Conservation (phyloP, 225 moss, liverwort and hornwort genomes). For the Sphagnum tenellum region DNA sequence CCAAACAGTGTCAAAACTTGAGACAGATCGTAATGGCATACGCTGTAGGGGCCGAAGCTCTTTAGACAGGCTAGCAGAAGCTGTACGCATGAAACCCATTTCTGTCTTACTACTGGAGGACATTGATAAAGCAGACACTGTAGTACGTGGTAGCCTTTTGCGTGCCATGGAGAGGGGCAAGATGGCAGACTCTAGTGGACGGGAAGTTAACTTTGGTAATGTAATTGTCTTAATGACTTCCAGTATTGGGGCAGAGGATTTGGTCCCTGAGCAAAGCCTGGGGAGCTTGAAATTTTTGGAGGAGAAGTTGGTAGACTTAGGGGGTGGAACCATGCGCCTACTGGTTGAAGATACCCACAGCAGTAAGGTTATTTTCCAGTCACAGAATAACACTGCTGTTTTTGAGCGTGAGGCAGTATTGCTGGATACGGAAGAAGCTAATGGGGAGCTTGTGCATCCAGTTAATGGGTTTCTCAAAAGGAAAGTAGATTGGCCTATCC, state of each 20-base stretch:
- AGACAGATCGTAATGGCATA: slow-evolving; percentile 26
- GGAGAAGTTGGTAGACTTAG: slow-evolving; percentile 18
- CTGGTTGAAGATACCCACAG: slow-evolving; percentile 17
- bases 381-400: slow-evolving; percentile 19
- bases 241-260: slow-evolving; percentile 35
- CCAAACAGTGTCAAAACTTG: slow-evolving; percentile 14
- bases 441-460: slow-evolving; percentile 13
- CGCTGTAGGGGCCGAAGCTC: slow-evolving; percentile 40
- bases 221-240: slow-evolving; percentile 76
- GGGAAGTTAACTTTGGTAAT: slow-evolving; percentile 63
- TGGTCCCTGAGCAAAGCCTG: background rate
- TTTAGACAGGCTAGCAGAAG: slow-evolving; percentile 62
- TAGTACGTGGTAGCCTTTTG: slow-evolving; percentile 22
- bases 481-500: slow-evolving; percentile 15
- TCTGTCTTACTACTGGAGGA: slow-evolving; percentile 78
- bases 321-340: slow-evolving; percentile 12
- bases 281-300: slow-evolving; percentile 32
- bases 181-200: slow-evolving; percentile 43
- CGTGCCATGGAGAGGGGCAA: slow-evolving; percentile 79
- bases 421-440: slow-evolving; percentile 56
- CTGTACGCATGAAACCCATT: slow-evolving; percentile 43
- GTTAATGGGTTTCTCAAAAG: slow-evolving; percentile 17
- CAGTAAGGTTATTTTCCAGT: slow-evolving; percentile 9
- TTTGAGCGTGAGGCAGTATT: slow-evolving; percentile 36
- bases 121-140: slow-evolving; percentile 51